Conservation (phyloP, 140 eudicot species). For the Flaveria floridana region DNA sequence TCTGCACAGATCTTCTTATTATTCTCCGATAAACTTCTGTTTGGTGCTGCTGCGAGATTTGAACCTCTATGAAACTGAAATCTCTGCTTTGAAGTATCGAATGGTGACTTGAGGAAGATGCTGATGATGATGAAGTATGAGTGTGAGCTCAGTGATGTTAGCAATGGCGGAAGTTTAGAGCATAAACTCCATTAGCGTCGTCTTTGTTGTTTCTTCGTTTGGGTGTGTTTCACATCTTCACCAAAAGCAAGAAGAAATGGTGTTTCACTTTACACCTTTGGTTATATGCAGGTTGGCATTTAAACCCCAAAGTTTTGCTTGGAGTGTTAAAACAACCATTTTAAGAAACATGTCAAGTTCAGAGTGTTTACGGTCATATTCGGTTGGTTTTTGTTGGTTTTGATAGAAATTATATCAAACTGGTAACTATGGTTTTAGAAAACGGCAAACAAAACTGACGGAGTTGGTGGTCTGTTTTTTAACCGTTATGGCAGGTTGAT, state of each 20-base stretch:
- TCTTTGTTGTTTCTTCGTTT: constrained; percentile 27
- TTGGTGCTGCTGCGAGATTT: constrained; percentile 27
- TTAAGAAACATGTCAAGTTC: too few relatives aligned
- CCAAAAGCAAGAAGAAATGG: background rate
- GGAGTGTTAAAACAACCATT: background rate
- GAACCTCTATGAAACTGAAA: constrained; percentile 13
- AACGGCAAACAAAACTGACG: background rate
- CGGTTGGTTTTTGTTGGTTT: background rate
- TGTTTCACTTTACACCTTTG: constrained; percentile 22
- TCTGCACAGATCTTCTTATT: constrained; percentile 33
- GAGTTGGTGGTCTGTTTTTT: too few relatives aligned
- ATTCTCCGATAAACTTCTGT: constrained; percentile 4
- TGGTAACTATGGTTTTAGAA: background rate
- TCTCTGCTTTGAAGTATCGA: background rate
- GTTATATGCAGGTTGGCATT: background rate
- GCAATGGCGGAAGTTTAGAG: constrained; percentile 37
- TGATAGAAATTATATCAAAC: background rate
- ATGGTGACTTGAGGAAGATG: constrained; percentile 13
- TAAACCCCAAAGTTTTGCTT: background rate
- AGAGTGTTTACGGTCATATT: too few relatives aligned
- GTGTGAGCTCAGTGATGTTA: constrained; percentile 22
- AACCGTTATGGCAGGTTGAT: too few relatives aligned
- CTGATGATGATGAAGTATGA: constrained; percentile 15
- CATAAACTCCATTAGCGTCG: constrained; percentile 24
- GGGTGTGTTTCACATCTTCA: constrained; percentile 13